These are phyloP conservation scores for Tuber brumale DNA, from an alignment of 495 filamentous ascomycete species.

Conservation along the genomic window DNA sequence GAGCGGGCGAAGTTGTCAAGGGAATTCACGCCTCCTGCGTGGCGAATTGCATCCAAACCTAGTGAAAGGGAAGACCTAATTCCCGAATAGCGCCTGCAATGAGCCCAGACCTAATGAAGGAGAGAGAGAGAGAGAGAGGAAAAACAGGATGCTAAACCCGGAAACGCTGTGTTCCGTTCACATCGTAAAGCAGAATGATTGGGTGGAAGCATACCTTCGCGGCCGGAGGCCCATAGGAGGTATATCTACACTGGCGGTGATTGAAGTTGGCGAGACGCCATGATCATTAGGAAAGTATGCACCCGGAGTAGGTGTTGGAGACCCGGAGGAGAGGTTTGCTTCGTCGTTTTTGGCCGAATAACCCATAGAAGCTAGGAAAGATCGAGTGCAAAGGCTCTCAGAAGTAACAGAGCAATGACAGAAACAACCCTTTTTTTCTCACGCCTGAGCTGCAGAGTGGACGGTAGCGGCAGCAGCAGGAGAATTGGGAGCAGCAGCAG, in stretches of 20 bases:
- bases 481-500: not conserved
- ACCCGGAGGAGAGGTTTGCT: not conserved
- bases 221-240: slow-evolving; percentile 17
- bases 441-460: slow-evolving; percentile 1
- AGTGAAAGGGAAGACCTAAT: slow-evolving; percentile 67
- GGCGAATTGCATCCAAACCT: slow-evolving; percentile 59
- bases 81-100: slow-evolving; percentile 19
- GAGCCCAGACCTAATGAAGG: slow-evolving; percentile 1
- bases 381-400: not conserved
- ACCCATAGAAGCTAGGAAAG: not conserved
- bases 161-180: slow-evolving; percentile 3
- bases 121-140: not conserved
- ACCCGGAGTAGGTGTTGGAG: not conserved
- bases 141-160: slow-evolving; percentile 11
- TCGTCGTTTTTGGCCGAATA: not conserved
- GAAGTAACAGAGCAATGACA: not conserved
- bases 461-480: not conserved
- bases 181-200: not conserved
- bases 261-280: slow-evolving; percentile 33
- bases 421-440: not conserved
- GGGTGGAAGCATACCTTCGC: slow-evolving; percentile 24
- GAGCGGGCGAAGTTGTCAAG: slow-evolving; percentile 90
- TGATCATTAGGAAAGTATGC: slow-evolving; percentile 17
- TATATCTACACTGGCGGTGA: slow-evolving; percentile 29
- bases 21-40: slow-evolving; percentile 86